A percentile compares a stretch with the other conserved stretches of the same genome.
Conservation (phyloP, 176 grass and related monocot genomes). For the maize (Zea mays) region DNA sequence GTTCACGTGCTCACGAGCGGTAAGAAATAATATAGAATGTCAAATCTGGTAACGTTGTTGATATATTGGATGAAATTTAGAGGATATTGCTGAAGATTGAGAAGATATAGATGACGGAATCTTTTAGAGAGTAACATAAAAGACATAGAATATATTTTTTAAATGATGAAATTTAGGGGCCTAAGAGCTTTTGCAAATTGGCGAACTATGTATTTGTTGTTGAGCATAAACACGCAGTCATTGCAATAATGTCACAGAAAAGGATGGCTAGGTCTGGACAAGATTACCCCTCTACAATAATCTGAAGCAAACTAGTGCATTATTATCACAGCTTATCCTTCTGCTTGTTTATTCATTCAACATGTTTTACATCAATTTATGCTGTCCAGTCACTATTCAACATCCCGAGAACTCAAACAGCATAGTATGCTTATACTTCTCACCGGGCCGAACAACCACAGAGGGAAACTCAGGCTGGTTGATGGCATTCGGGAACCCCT, state of each 20-base stretch:
- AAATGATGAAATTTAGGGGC: too few species aligned
- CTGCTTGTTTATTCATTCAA: constrained; percentile 36
- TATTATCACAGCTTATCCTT: constrained; percentile 6
- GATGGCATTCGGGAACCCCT: constrained; percentile 92
- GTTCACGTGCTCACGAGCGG: too few species aligned
- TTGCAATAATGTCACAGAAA: constrained; percentile 50
- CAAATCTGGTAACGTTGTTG: too few species aligned
- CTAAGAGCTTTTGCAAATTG: too few species aligned
- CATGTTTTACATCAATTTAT: constrained; percentile 7
- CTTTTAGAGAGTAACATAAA: too few species aligned
- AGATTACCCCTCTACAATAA: constrained; percentile 53
- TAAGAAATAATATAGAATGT: too few species aligned
- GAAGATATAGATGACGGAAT: too few species aligned
- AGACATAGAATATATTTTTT: too few species aligned
- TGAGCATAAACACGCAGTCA: background rate
- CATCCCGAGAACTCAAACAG: constrained; percentile 61
- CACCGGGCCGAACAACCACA: constrained; percentile 63
- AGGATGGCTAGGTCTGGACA: constrained; percentile 59
- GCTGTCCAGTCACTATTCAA: constrained; percentile 21
- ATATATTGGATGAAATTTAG: too few species aligned
- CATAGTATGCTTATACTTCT: constrained; percentile 84
- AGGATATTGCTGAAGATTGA: too few species aligned
- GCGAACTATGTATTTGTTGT: background rate
- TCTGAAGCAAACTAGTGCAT: constrained; percentile 63
- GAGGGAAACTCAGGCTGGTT: constrained; percentile 71